Evolutionary conservation across 2,329 filamentous ascomycete species (phyloP), one percentile per base, ranked within the genome.

Genomic region (Penicillium paneum): DNA sequence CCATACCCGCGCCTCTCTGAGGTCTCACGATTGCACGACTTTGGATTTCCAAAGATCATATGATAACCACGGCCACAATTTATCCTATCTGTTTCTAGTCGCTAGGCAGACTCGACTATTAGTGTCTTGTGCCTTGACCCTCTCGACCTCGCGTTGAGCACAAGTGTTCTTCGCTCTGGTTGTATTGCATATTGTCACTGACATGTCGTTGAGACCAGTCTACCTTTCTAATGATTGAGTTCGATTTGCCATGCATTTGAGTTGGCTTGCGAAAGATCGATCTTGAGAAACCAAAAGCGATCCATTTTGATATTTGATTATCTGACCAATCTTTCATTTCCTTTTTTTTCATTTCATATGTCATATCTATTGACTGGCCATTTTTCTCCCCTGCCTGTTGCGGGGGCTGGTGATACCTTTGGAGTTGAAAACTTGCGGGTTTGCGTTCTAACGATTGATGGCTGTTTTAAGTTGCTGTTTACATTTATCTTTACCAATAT

Each of bases 1-100:
- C 72, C 15, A 70, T 74, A 19, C 74, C 64, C 65, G 49, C 26
- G 21, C n/a, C 24, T 41, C 29, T 40, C 8, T 40, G 35, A 40
- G 15, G 41, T 48, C 29, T 44, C 6, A 41, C 15, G 45, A 58
- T 52, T 55, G 32, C 52, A 65, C 62, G 63, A 65, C 58, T 49
- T 57, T 64, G 47, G 60, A 55, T 57, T 57, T 49, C 44, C 19
- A 41, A 58, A 59, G 38, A 60, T 61, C 56, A 59, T 60, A 64
- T 56, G 63, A 64, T 65, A 60, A 59, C 62, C 58, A 64, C 54
- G 62, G 60, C 60, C 49, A 41, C 42, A 50, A 54, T 64, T 60
- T 52, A 45, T 58, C 61, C 19, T 44, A 43, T 44, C 40, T n/a
- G 42, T 59, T 57, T 55, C 40, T 58, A 63, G 57, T 62, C 57